Evolutionary conservation across 2,329 filamentous ascomycete species (phyloP), one percentile per base, ranked within the genome.

Genomic region (Xylaria sp.): DNA sequence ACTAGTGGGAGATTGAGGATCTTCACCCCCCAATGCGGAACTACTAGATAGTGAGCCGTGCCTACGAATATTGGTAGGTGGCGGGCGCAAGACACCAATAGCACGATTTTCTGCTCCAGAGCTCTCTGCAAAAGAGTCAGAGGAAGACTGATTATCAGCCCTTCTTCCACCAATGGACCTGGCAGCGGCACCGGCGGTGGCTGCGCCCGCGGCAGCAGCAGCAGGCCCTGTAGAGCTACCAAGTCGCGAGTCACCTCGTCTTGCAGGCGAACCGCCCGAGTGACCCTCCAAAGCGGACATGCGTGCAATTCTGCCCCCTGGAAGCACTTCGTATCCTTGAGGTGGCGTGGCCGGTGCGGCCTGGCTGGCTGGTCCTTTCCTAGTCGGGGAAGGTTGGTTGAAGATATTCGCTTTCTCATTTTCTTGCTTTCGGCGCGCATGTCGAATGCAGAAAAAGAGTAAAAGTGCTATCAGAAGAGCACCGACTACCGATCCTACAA

Each of bases 261-360:
- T 84, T 1, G 84, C 85, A 0, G 89, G 85, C 2, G 89, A 88
- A 25, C 89, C 87, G 66, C 86, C 88, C 0, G 89, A 88, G 63
- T 91, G 88, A 5, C 90, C 91, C 81, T 98, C 95, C 61, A 99
- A 82, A 40, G 96, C 96, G 47, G 95, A 94, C 96, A 99, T 98
- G 65, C 96, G 91, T 47, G 96, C 93, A 68, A 99, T 96, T 70
- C 96, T 91, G 35, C 93, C 94, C 51, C 94, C 94, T 5, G 94
- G 93, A 12, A 97, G 85, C 18, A 94, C 87, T 74, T 93, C 91
- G 72, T 93, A 92, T 48, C 88, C 90, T 72, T 84, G 82, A 2
- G 84, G 81, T 54, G 69, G 73, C 51, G 69, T 64, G 35, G 62
- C 57, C 53, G 72, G 55, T 70, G 77, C 47, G 74, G 75, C 73